phyloP scores from a whole-genome alignment of 352 stramenopile genomes.

The Phytophthora chlamydospora region DNA sequence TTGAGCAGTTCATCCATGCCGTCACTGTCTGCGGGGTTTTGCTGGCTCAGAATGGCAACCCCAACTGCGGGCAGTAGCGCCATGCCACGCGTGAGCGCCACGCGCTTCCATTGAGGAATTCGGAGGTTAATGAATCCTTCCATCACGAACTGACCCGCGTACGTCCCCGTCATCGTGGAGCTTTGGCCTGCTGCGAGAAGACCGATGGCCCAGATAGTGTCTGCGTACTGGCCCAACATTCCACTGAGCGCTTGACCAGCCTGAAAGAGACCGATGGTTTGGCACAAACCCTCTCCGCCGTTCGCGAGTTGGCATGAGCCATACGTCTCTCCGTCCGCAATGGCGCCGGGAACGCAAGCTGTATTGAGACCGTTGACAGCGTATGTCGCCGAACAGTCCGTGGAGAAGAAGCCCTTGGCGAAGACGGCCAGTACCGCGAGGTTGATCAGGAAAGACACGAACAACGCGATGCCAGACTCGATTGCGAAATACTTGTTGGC shows the following conservation, averaged over 20 bases:
- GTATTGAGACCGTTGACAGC: conserved; percentile 57
- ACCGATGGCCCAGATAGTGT: conserved; percentile 94
- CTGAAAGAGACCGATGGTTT: conserved; percentile 89
- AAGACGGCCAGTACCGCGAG: conserved; percentile 93
- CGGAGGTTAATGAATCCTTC: conserved; percentile 95
- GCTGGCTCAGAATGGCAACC: conserved; percentile 89
- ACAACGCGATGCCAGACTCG: conserved; percentile 91
- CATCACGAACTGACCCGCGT: conserved; percentile 97
- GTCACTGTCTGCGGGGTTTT: conserved; percentile 83
- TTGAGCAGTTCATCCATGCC: conserved; percentile 92
- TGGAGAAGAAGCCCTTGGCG: conserved; percentile 92
- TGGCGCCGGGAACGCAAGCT: conserved; percentile 67
- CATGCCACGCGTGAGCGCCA: conserved; percentile 89
- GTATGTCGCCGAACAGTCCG: conserved; percentile 68
- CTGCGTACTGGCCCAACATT: conserved; percentile 82
- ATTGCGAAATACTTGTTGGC: conserved; percentile 96
- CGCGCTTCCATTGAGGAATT: conserved; percentile 85
- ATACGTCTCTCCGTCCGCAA: conserved; percentile 53
- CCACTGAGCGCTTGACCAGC: conserved; percentile 80
- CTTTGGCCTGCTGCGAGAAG: conserved; percentile 95
- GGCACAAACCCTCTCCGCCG: conserved; percentile 71
- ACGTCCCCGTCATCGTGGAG: conserved; percentile 97
- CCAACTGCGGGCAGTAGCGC: conserved; percentile 89
- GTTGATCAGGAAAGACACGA: conserved; percentile 97
- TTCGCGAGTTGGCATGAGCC: conserved; percentile 63